Evolutionary conservation across 2,329 filamentous ascomycete species (phyloP).

Genomic region (Dothideomycetes sp.): DNA sequence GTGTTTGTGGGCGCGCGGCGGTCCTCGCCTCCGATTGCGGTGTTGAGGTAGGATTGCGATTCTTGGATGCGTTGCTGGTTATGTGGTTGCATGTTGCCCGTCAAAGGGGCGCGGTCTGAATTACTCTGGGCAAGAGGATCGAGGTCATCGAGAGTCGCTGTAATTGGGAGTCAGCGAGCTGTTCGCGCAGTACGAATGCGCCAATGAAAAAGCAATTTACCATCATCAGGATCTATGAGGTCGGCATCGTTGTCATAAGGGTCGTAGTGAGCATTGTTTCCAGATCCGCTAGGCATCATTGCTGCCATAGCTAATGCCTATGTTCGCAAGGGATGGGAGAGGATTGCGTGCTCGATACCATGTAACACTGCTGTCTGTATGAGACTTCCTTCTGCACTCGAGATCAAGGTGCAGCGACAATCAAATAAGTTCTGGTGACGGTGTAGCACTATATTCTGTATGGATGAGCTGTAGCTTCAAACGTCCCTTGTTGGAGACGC

Average conservation of each 20-base stretch:
- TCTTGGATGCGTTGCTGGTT: constrained; percentile 44
- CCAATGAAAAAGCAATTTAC: constrained; percentile 18
- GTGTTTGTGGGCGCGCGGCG: constrained; percentile 81
- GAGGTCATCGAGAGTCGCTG: constrained; percentile 82
- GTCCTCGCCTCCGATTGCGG: constrained; percentile 84
- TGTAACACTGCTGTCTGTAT: too few relatives aligned
- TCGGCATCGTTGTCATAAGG: constrained; percentile 36
- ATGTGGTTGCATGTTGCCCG: constrained; percentile 65
- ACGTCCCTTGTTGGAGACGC: too few relatives aligned
- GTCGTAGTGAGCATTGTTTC: constrained; percentile 30
- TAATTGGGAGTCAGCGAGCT: neutral
- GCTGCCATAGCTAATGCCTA: constrained; percentile 33
- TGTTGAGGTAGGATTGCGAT: constrained; percentile 72
- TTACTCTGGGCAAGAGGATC: constrained; percentile 60
- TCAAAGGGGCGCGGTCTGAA: constrained; percentile 67
- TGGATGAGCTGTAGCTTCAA: too few relatives aligned
- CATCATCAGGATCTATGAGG: constrained; percentile 43
- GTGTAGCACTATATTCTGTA: too few relatives aligned
- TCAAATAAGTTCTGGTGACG: too few relatives aligned
- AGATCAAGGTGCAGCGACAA: too few relatives aligned
- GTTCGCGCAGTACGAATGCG: neutral
- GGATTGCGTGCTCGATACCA: too few relatives aligned
- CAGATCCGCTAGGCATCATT: constrained; percentile 31
- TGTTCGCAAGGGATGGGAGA: too few relatives aligned
- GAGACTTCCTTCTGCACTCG: too few relatives aligned